Evolutionary conservation across 2,329 filamentous ascomycete genomes (phyloP).

Genomic region (Dryadomyces sulphureus): DNA sequence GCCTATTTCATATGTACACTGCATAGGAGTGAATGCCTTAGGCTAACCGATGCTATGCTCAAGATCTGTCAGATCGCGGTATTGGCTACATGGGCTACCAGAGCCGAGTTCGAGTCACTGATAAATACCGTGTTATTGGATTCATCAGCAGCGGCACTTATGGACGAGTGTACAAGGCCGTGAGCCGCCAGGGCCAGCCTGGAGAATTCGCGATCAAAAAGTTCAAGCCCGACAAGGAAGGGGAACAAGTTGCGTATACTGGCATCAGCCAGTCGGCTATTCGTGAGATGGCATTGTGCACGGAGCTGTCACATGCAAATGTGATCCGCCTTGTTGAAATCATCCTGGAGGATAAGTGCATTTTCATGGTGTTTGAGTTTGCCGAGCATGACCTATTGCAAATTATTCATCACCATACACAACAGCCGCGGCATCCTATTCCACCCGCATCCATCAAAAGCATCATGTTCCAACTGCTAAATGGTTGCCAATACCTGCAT

Average conservation of each 20-base stretch:
- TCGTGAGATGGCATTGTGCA: slow-evolving; percentile 93
- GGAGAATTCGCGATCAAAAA: slow-evolving; percentile 98
- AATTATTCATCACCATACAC: slow-evolving; percentile 95
- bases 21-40: not conserved
- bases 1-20: not conserved
- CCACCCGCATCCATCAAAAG: slow-evolving; percentile 80
- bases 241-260: slow-evolving; percentile 85
- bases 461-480: slow-evolving; percentile 90
- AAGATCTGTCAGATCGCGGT: slow-evolving; percentile 39
- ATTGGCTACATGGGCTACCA: slow-evolving; percentile 37
- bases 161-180: slow-evolving; percentile 92
- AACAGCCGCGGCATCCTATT: slow-evolving; percentile 76
- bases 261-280: slow-evolving; percentile 96
- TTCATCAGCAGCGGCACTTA: slow-evolving; percentile 98
- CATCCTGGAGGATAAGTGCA: slow-evolving; percentile 95
- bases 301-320: slow-evolving; percentile 76
- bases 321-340: slow-evolving; percentile 88
- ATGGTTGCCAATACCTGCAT: slow-evolving; percentile 88
- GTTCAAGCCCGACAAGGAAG: slow-evolving; percentile 98
- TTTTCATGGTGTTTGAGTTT: slow-evolving; percentile 99
- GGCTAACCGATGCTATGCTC: not conserved
- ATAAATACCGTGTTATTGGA: slow-evolving; percentile 90
- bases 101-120: slow-evolving; percentile 75
- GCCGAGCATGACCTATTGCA: slow-evolving; percentile 94
- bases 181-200: slow-evolving; percentile 55